Conservation (phyloP, 2,329 filamentous ascomycete species). For the Helotiales sp. region DNA sequence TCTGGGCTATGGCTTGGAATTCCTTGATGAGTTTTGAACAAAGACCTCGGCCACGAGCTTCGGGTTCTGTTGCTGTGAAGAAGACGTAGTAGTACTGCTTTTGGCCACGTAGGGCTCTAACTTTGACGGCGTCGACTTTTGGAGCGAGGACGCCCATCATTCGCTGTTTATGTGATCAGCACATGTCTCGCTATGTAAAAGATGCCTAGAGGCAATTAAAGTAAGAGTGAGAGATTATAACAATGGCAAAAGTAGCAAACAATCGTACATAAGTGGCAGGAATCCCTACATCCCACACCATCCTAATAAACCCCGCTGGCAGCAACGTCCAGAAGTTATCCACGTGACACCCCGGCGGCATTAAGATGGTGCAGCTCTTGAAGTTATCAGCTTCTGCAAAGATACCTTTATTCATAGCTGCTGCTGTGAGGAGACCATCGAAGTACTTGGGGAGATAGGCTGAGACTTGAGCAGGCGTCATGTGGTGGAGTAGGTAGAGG, state of each 20-base stretch:
- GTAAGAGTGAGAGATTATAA: too few species aligned
- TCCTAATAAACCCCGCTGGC: conserved; percentile 26
- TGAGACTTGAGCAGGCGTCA: conserved; percentile 15
- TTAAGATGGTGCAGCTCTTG: conserved; percentile 26
- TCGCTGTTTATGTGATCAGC: conserved; percentile 12
- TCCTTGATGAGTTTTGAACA: conserved; percentile 23
- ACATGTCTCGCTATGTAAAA: too few species aligned
- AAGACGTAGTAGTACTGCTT: conserved; percentile 33
- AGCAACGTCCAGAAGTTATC: conserved; percentile 31
- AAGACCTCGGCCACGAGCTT: conserved; percentile 22
- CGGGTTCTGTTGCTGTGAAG: conserved; percentile 25
- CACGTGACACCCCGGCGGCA: conserved; percentile 27
- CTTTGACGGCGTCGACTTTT: conserved; percentile 19
- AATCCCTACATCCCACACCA: conserved; percentile 32
- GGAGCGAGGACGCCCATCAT: conserved; percentile 29
- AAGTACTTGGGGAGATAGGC: conserved; percentile 30
- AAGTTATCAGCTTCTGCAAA: conserved; percentile 29
- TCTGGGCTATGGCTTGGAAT: conserved; percentile 21
- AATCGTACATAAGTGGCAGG: not conserved
- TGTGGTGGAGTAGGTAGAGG: conserved; percentile 27
- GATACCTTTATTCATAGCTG: conserved; percentile 28
- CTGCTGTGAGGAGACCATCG: conserved; percentile 27
- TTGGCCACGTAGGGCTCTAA: conserved; percentile 11
- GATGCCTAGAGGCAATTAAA: too few species aligned
- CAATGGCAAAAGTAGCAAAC: too few species aligned